Base-by-base conservation (phyloP, 495 filamentous ascomycete genomes). In the Penicillium nucicola region DNA sequence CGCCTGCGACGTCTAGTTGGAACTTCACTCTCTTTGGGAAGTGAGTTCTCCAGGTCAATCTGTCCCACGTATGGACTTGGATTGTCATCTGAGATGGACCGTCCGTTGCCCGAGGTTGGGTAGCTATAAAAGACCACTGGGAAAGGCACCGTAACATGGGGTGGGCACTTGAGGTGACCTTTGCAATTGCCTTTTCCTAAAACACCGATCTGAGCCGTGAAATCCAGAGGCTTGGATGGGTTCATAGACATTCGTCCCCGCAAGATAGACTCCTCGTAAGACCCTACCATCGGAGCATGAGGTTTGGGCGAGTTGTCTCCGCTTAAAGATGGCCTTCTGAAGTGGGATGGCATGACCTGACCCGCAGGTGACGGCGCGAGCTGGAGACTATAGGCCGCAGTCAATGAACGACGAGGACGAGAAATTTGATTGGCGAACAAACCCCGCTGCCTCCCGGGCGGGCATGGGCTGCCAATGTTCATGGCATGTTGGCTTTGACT, bases 101-200 rank as follows among this genome's bases (percentile, higher is more conserved):
- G 78, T 13, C 82, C 84, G 55, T 73, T 73, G 5, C 79, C 80
- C 19, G 83, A 85, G 37, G 75, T 84, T 17, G 79, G 80, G 65
- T 95, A 96, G 68, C 87, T 93, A 71, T 97, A 99, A 56, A 96
- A 99, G 8, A 97, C 93, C 12, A 92, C 95, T 6, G 91, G 93
- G 64, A 97, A 99, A 2, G 92, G 88, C 5, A 99, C 75, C 1
- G 89, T 91, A 42, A 96, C 88, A 69, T 99, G 93, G 8, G 91
- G 77, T 2, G 93, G 93, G 63, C 95, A 97, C 39, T 84, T 84
- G 15, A 96, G 75, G 50, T 82, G 88, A 37, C 88, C 72, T 69
- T 92, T 96, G 75, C 92, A 96, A 56, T 93, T 88, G 31, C 91
- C 90, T 53, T 86, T 84, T 7, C 92, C 95, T 25, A 97, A 74